Evolutionary conservation across 2,329 filamentous ascomycete genomes (phyloP).

Genomic region (Diaporthe citri): DNA sequence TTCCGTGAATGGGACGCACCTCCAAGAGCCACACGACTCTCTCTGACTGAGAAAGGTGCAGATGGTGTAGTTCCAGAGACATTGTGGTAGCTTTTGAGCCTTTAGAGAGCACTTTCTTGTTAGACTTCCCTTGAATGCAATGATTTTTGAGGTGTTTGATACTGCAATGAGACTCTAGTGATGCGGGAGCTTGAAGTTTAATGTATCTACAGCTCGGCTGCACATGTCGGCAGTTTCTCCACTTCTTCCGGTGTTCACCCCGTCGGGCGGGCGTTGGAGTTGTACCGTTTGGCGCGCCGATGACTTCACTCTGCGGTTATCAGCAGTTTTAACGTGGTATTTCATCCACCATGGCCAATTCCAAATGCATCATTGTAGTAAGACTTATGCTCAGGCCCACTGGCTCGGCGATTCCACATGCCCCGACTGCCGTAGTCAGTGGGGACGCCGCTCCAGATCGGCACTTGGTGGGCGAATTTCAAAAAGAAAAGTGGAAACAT

Average conservation of each 20-base stretch:
- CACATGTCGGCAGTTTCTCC: neutral
- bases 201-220: neutral
- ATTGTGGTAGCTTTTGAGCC: neutral
- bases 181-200: neutral
- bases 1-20: conserved; percentile 29
- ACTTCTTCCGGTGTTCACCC: neutral
- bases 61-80: conserved; percentile 62
- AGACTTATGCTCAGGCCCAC: conserved; percentile 21
- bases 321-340: neutral
- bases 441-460: neutral
- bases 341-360: neutral
- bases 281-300: neutral
- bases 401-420: neutral
- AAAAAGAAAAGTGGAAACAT: neutral
- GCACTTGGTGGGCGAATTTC: neutral
- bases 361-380: neutral
- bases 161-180: neutral
- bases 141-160: neutral
- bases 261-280: conserved; percentile 12
- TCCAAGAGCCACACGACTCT: conserved; percentile 75
- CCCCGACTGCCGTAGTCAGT: conserved; percentile 3
- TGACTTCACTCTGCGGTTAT: conserved; percentile 25
- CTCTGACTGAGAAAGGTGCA: conserved; percentile 72
- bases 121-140: neutral
- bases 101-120: neutral